phyloP scores from a whole-genome alignment of 768 basidiomycete genomes.

The Xanthoconium stramineum region DNA sequence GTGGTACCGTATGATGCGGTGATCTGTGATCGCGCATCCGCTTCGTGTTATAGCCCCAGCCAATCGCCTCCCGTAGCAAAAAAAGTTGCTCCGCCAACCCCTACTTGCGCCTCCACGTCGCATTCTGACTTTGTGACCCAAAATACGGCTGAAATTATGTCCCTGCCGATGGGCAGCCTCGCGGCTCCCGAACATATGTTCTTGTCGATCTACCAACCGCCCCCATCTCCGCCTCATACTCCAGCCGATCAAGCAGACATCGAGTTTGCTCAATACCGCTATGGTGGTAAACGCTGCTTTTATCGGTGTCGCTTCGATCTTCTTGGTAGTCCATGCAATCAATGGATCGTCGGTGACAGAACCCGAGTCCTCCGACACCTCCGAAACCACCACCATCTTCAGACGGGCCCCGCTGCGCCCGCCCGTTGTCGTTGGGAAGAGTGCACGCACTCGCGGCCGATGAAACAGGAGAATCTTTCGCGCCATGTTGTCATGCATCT shows the following conservation, averaged over 20 bases:
- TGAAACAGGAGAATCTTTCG: slow-evolving; percentile 33
- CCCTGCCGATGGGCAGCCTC: background rate
- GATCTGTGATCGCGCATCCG: background rate
- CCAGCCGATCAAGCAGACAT: slow-evolving; percentile 19
- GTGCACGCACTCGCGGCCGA: slow-evolving; percentile 21
- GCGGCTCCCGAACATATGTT: background rate
- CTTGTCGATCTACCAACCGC: background rate
- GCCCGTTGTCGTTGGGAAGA: slow-evolving; percentile 23
- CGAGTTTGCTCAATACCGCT: slow-evolving; percentile 21
- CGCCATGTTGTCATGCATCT: slow-evolving; percentile 30
- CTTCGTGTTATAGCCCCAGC: background rate
- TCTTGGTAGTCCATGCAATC: slow-evolving; percentile 22
- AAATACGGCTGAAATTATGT: background rate
- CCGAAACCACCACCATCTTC: slow-evolving; percentile 22
- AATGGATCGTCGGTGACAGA: slow-evolving; percentile 27
- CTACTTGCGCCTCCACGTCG: background rate
- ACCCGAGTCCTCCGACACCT: slow-evolving; percentile 27
- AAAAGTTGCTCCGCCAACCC: background rate
- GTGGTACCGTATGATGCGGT: background rate
- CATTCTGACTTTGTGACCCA: background rate
- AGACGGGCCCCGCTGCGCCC: slow-evolving; percentile 11
- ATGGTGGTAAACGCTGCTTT: slow-evolving; percentile 15
- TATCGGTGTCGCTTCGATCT: slow-evolving; percentile 28
- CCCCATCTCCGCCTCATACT: background rate
- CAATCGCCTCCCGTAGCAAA: background rate